A percentile compares a stretch with the other conserved stretches of the same genome.
Evolutionary conservation across 805 yeast genomes (phyloP).

Genomic region (Starmerella asiatica): DNA sequence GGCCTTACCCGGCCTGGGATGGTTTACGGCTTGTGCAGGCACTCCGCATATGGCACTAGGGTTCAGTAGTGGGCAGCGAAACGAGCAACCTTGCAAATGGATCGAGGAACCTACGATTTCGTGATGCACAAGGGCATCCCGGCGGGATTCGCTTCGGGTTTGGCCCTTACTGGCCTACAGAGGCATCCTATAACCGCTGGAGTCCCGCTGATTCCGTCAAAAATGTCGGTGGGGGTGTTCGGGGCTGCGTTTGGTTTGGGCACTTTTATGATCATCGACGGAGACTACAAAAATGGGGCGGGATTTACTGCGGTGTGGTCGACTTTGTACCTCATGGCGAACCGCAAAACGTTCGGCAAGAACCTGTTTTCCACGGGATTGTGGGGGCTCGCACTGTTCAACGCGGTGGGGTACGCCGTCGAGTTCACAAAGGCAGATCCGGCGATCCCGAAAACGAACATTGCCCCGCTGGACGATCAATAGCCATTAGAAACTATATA

Average conservation of each 20-base stretch:
- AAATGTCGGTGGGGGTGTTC: slow-evolving; percentile 18
- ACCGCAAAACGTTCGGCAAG: slow-evolving; percentile 14
- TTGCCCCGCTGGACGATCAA: slow-evolving; percentile 1
- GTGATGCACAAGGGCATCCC: slow-evolving; percentile 17
- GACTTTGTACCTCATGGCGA: slow-evolving; percentile 19
- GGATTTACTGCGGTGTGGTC: slow-evolving; percentile 23
- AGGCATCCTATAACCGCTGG: slow-evolving; percentile 14
- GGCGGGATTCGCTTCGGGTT: slow-evolving; percentile 17
- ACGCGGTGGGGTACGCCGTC: slow-evolving; percentile 18
- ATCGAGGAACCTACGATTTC: slow-evolving; percentile 6
- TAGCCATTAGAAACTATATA: too few relatives aligned
- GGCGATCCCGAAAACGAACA: slow-evolving; percentile 10
- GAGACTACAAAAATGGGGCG: slow-evolving; percentile 23
- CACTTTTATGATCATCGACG: slow-evolving; percentile 22
- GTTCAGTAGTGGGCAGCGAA: too few relatives aligned
- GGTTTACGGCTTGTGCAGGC: too few relatives aligned
- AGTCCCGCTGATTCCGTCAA: slow-evolving; percentile 14
- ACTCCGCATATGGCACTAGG: too few relatives aligned
- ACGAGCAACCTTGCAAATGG: too few relatives aligned
- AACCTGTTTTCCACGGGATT: slow-evolving; percentile 12
- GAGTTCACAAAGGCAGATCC: slow-evolving; percentile 17
- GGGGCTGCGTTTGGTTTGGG: slow-evolving; percentile 23
- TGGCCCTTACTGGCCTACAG: slow-evolving; percentile 15
- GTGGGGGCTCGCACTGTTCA: slow-evolving; percentile 12
- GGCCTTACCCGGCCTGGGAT: too few relatives aligned